A percentile compares a stretch with the other conserved stretches of the same genome.
Conservation (phyloP, 371 early-diverging fungal species). For the Quaeritorhiza haematococci region DNA sequence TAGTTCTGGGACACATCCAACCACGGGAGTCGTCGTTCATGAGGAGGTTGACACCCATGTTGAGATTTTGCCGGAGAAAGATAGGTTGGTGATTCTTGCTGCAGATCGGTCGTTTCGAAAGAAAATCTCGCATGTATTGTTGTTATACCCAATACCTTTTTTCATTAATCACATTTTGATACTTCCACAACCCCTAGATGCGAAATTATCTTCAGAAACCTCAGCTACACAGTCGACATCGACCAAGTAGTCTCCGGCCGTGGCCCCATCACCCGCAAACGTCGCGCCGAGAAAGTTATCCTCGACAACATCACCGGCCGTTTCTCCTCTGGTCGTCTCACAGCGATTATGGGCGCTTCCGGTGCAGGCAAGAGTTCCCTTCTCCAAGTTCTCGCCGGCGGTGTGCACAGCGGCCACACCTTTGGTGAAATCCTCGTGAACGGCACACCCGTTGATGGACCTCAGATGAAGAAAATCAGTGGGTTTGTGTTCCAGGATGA, state of each 20-base stretch:
- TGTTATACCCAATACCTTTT: too few relatives aligned
- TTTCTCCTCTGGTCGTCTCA: slow-evolving; percentile 23
- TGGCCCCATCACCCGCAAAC: not conserved
- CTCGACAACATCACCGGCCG: slow-evolving; percentile 7
- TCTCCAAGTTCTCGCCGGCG: slow-evolving; percentile 22
- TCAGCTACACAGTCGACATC: not conserved
- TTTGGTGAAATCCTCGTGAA: slow-evolving; percentile 21
- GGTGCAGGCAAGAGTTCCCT: slow-evolving; percentile 65
- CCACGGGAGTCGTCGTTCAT: too few relatives aligned
- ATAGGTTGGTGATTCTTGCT: too few relatives aligned
- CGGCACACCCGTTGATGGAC: slow-evolving; percentile 32
- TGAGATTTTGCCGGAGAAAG: too few relatives aligned
- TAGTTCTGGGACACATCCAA: too few relatives aligned
- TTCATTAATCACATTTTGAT: too few relatives aligned
- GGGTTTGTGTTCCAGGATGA: not conserved
- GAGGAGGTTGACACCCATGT: too few relatives aligned
- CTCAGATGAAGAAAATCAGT: not conserved
- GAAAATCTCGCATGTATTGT: too few relatives aligned
- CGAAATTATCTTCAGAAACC: too few relatives aligned
- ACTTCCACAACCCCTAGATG: too few relatives aligned
- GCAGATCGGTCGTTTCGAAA: too few relatives aligned
- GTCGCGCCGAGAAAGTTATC: not conserved
- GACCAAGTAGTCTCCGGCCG: not conserved
- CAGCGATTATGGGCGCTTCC: slow-evolving; percentile 45
- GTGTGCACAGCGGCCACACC: slow-evolving; percentile 17